Evolutionary conservation across 257 asterid genomes (phyloP).

Genomic region (Scutellaria baicalensis): DNA sequence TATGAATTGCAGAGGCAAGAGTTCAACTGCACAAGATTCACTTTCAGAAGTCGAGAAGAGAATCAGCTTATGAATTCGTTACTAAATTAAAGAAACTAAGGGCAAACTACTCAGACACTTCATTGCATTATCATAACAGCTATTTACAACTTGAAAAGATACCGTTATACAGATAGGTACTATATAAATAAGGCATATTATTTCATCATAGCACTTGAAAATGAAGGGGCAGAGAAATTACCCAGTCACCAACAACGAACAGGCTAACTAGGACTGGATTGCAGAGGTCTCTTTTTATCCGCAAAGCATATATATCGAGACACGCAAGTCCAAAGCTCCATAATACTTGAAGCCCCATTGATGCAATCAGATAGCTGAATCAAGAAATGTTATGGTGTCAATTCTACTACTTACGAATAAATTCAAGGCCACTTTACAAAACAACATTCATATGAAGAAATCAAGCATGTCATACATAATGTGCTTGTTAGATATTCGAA

Average conservation of each 20-base stretch:
- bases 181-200: neutral
- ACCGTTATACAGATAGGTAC: neutral
- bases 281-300: slow-evolving; percentile 65
- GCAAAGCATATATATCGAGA: slow-evolving; percentile 68
- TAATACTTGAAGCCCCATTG: slow-evolving; percentile 90
- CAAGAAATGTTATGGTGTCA: slow-evolving; percentile 13
- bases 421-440: neutral
- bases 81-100: too few species aligned
- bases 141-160: neutral
- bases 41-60: neutral
- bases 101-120: neutral
- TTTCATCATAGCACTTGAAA: neutral
- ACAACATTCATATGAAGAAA: neutral
- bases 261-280: slow-evolving; percentile 85
- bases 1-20: neutral
- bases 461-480: neutral
- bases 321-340: slow-evolving; percentile 97
- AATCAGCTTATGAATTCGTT: too few species aligned
- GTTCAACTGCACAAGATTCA: neutral
- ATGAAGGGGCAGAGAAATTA: slow-evolving; percentile 18
- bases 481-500: neutral
- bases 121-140: neutral
- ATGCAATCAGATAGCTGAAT: slow-evolving; percentile 83
- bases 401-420: neutral
- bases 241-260: slow-evolving; percentile 97